These are phyloP conservation scores for Glycine soja DNA, from an alignment of 306 rosid species.

Conservation along the genomic window DNA sequence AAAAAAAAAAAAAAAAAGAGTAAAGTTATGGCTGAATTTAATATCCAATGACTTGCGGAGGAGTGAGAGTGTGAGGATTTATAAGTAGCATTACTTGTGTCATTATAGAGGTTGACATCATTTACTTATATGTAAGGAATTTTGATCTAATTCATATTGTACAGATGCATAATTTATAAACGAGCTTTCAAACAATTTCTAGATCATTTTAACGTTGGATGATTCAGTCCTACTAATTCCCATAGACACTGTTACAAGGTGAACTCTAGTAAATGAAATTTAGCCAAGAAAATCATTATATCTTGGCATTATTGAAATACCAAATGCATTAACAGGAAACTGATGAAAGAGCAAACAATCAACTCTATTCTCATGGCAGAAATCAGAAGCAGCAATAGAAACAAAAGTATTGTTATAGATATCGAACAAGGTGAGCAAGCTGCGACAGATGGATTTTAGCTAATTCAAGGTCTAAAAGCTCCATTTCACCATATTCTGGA, in stretches of 20 bases:
- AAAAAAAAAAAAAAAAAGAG: background rate
- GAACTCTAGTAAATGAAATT: conserved; percentile 5
- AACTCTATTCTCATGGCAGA: background rate
- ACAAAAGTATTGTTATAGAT: conserved; percentile 3
- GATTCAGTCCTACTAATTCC: background rate
- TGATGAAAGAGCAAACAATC: conserved; percentile 8
- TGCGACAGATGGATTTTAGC: too few species aligned
- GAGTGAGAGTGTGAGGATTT: background rate
- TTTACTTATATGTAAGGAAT: conserved; percentile 11
- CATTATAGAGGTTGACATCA: conserved; percentile 12
- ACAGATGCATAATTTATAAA: conserved; percentile 9
- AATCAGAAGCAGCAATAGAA: conserved; percentile 11
- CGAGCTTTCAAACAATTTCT: background rate
- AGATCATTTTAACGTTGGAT: conserved; percentile 4
- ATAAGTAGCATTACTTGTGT: background rate
- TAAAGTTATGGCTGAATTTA: background rate
- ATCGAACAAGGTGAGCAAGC: background rate
- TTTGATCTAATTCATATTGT: conserved; percentile 5
- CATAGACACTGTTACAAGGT: background rate
- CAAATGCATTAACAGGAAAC: conserved; percentile 22
- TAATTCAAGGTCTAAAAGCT: conserved; percentile 9
- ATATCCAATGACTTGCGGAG: conserved; percentile 24
- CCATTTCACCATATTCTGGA: conserved; percentile 10
- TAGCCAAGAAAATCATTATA: background rate
- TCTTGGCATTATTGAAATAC: background rate